phyloP scores from a whole-genome alignment of 495 filamentous ascomycete genomes.

The Xylaria castorea region DNA sequence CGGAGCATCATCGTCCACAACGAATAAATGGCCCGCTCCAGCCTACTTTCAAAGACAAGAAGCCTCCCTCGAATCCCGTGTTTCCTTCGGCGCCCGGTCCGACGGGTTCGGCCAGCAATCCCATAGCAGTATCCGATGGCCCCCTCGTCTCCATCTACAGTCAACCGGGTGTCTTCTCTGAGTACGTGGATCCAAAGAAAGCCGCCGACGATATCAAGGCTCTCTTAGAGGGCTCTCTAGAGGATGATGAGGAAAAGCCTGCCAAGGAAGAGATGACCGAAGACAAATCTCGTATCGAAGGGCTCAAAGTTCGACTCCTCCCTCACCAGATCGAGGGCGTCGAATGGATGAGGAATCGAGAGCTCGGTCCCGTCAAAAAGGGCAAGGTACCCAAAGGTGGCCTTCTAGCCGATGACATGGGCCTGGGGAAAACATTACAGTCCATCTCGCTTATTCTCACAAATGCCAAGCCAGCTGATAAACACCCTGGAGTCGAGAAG shows the following conservation, averaged over 20 bases:
- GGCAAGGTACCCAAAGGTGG: slow-evolving; percentile 83
- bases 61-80: slow-evolving; percentile 42
- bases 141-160: slow-evolving; percentile 38
- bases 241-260: slow-evolving; percentile 72
- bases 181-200: slow-evolving; percentile 77
- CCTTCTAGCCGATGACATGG: slow-evolving; percentile 90
- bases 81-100: slow-evolving; percentile 44
- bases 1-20: slow-evolving; percentile 55
- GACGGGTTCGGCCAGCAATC: slow-evolving; percentile 36
- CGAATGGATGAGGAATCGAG: slow-evolving; percentile 90
- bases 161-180: slow-evolving; percentile 62
- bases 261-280: slow-evolving; percentile 60
- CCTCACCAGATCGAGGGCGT: slow-evolving; percentile 94
- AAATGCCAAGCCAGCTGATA: slow-evolving; percentile 73
- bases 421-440: slow-evolving; percentile 84
- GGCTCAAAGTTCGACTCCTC: slow-evolving; percentile 82
- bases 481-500: slow-evolving; percentile 70
- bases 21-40: slow-evolving; percentile 48
- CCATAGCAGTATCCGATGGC: slow-evolving; percentile 38
- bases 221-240: slow-evolving; percentile 83
- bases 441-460: slow-evolving; percentile 81
- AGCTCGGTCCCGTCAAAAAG: slow-evolving; percentile 77
- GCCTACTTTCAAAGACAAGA: slow-evolving; percentile 45
- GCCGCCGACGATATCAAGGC: slow-evolving; percentile 87
- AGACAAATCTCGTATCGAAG: slow-evolving; percentile 58